Percentiles rank a stretch among this genome's conserved stretches.
Evolutionary conservation across 2,329 filamentous ascomycete species (phyloP).

Genomic region (Penicillium sp.): DNA sequence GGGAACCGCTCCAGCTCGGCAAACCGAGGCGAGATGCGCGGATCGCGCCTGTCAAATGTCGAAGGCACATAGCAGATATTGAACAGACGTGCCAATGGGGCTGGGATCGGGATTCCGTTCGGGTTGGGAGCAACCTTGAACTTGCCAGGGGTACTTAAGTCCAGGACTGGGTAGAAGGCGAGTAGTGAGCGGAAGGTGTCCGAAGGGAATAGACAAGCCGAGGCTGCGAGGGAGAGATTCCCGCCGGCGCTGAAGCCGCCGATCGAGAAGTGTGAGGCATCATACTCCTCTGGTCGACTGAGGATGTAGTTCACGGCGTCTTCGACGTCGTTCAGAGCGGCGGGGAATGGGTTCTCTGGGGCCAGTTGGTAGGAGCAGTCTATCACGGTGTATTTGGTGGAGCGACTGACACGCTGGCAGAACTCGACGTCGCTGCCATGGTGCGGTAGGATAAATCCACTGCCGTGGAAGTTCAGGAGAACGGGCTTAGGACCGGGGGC

Average conservation of each 20-base stretch:
- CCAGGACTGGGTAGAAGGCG: slow-evolving; percentile 38
- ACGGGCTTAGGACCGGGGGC: slow-evolving; percentile 30
- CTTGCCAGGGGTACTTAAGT: slow-evolving; percentile 25
- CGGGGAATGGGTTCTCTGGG: slow-evolving; percentile 47
- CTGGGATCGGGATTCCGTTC: slow-evolving; percentile 25
- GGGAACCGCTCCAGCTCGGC: slow-evolving; percentile 33
- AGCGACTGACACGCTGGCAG: slow-evolving; percentile 29
- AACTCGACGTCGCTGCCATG: slow-evolving; percentile 39
- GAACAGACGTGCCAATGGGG: slow-evolving; percentile 32
- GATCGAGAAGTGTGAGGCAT: slow-evolving; percentile 37
- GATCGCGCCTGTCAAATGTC: slow-evolving; percentile 31
- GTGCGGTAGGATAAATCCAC: slow-evolving; percentile 37
- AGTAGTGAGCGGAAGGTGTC: slow-evolving; percentile 38
- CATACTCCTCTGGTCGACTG: slow-evolving; percentile 38
- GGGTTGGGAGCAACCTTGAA: slow-evolving; percentile 30
- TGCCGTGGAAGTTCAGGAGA: slow-evolving; percentile 41
- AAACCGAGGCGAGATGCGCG: slow-evolving; percentile 38
- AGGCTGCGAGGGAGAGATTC: slow-evolving; percentile 43
- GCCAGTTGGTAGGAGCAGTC: slow-evolving; percentile 47
- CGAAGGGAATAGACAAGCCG: slow-evolving; percentile 32
- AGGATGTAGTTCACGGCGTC: slow-evolving; percentile 43
- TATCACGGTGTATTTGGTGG: slow-evolving; percentile 38
- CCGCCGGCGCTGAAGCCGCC: slow-evolving; percentile 51
- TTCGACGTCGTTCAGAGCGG: slow-evolving; percentile 46
- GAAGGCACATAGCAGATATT: slow-evolving; percentile 34